phyloP scores from a whole-genome alignment of 2,329 filamentous ascomycete species.

The Microdochium nivale region DNA sequence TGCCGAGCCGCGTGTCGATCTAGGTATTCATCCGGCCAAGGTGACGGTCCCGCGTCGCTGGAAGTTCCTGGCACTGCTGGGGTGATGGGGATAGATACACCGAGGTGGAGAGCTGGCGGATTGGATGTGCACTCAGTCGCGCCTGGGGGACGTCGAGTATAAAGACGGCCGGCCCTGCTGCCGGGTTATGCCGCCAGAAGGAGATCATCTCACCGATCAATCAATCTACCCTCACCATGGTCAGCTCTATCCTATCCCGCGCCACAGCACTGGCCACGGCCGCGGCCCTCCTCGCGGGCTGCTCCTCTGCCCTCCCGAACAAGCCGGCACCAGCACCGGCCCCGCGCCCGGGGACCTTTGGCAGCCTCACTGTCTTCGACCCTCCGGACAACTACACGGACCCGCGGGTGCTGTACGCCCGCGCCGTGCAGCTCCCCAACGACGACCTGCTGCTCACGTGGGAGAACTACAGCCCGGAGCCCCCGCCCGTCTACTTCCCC shows the following conservation, averaged over 20 bases:
- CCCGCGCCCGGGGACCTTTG: neutral
- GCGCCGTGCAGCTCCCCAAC: slow-evolving; percentile 32
- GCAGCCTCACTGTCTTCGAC: slow-evolving; percentile 26
- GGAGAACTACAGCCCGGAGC: slow-evolving; percentile 49
- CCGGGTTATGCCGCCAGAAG: no score
- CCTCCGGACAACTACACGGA: slow-evolving; percentile 34
- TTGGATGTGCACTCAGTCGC: neutral
- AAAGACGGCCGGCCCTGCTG: neutral
- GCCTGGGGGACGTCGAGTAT: neutral
- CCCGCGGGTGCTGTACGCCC: slow-evolving; percentile 33
- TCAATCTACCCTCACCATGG: neutral
- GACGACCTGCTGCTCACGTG: slow-evolving; percentile 43
- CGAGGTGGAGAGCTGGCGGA: neutral
- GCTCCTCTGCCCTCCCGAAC: neutral
- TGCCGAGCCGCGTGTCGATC: neutral
- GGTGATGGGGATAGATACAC: neutral
- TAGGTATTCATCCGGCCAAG: neutral
- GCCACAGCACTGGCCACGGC: neutral
- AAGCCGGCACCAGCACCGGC: neutral
- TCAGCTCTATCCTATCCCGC: neutral
- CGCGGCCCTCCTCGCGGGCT: neutral
- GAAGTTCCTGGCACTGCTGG: neutral
- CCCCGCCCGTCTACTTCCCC: slow-evolving; percentile 45
- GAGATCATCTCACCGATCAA: no score
- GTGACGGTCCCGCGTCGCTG: neutral